Evolutionary conservation across 106 monocot genomes (phyloP), one percentile per base, ranked within the genome.

Genomic region (Posidonia australis): DNA sequence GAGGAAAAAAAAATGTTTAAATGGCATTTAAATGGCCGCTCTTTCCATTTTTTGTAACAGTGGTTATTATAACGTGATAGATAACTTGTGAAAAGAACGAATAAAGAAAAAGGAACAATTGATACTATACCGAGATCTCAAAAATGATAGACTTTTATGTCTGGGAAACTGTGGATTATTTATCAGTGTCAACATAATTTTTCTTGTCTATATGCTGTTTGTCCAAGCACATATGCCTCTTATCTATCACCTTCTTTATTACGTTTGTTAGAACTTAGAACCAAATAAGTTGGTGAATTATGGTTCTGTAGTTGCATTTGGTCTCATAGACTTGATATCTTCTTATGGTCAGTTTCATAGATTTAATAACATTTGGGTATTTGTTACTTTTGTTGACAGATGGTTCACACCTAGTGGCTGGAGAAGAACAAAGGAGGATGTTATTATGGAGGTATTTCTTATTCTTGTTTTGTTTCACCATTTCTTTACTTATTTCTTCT

Each of bases 341-440:
- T 24, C 59, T 61, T 42, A 61, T 41, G 12, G 36, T 32, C n/a
- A n/a, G n/a, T 19, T 9, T n/a, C n/a, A 25, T 57, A 44, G 0
- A 46, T 65, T 64, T 64, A 22, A 30, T 31, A 9, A 36, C 43
- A 16, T 23, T 20, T 67, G 48, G n/a, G 48, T 41, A 12, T 69
- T 13, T 58, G 16, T 57, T 58, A 45, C 19, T 26, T 45, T 1
- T 31, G 13, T 46, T 32, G 51, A 79, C 45, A 98, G 98, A 83
- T 98, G 98, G 82, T 91, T 98, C 69, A 98, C 98, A 46, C 91
- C 19, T 53, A 91, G 67, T 81, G 98, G 91, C 62, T 98, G 98
- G 98, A 91, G 77, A 79, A 90, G 98, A 71, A 91, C 98, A 25
- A 98, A 98, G 72, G 98, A 98, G 51, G 98, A 98, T 76, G 46